A percentile compares a stretch with the other conserved stretches of the same genome.
Evolutionary conservation across 345 rosid genomes (phyloP).

Genomic region (Citrus australasica): DNA sequence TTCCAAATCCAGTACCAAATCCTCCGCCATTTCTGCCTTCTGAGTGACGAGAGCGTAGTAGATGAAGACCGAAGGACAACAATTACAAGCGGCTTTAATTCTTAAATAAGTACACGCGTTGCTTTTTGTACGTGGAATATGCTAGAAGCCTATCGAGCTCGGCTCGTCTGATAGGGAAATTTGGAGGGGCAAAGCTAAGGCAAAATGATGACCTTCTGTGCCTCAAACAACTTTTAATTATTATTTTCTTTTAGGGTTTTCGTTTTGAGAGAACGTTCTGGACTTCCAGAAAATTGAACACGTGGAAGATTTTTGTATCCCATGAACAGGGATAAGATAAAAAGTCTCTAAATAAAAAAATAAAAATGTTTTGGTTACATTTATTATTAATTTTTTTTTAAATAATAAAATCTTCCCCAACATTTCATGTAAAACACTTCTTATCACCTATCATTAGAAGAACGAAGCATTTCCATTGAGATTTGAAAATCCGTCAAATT

Average conservation of each 20-base stretch:
- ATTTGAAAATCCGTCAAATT: too few species aligned
- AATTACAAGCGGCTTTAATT: too few species aligned
- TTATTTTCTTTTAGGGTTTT: neutral
- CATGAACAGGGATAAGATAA: too few species aligned
- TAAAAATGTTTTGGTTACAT: too few species aligned
- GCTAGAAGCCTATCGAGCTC: conserved; percentile 2
- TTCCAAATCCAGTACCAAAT: conserved; percentile 57
- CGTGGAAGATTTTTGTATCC: neutral
- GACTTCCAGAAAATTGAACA: neutral
- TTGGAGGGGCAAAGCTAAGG: neutral
- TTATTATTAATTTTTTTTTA: too few species aligned
- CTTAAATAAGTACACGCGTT: too few species aligned
- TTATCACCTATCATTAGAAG: too few species aligned
- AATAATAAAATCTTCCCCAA: too few species aligned
- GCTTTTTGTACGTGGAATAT: neutral
- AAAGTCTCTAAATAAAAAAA: too few species aligned
- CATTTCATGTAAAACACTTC: too few species aligned
- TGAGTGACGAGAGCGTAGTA: neutral
- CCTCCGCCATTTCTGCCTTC: conserved; percentile 55
- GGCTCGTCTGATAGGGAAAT: neutral
- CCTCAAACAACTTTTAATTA: neutral
- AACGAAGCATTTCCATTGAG: too few species aligned
- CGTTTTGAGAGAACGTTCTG: neutral
- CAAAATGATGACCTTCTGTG: neutral
- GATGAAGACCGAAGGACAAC: neutral